Evolutionary conservation across 345 rosid species (phyloP).

Genomic region (Populus nigra): DNA sequence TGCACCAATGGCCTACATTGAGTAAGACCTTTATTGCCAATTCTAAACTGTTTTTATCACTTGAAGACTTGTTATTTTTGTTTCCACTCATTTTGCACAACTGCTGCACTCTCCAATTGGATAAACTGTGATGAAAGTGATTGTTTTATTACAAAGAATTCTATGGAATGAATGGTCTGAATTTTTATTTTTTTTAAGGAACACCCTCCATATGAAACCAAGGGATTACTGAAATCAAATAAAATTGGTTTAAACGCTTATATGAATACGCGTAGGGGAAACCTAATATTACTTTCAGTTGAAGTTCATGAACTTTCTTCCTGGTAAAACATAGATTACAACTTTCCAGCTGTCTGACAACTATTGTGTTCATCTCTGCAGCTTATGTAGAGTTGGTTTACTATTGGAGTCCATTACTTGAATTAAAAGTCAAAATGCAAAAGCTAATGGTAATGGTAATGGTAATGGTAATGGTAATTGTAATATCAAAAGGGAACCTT

Average conservation of each 20-base stretch:
- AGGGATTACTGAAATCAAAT: not conserved
- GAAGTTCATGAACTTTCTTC: not conserved
- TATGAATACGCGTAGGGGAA: not conserved
- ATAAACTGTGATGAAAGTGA: not conserved
- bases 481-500: not conserved
- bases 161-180: not conserved
- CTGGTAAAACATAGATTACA: not conserved
- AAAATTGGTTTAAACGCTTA: not conserved
- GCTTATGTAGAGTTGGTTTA: not conserved
- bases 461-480: too few relatives aligned
- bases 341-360: not conserved
- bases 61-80: not conserved
- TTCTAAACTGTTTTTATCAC: not conserved
- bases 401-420: not conserved
- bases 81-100: not conserved
- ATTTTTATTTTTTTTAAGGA: not conserved
- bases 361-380: not conserved
- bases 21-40: conserved; percentile 44
- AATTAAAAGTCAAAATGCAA: not conserved
- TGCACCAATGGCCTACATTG: conserved; percentile 92
- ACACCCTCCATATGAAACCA: not conserved
- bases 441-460: not conserved
- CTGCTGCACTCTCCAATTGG: not conserved
- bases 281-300: not conserved
- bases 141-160: not conserved